Evolutionary conservation across 345 rosid species (phyloP).

Genomic region (Citrus unshiu): DNA sequence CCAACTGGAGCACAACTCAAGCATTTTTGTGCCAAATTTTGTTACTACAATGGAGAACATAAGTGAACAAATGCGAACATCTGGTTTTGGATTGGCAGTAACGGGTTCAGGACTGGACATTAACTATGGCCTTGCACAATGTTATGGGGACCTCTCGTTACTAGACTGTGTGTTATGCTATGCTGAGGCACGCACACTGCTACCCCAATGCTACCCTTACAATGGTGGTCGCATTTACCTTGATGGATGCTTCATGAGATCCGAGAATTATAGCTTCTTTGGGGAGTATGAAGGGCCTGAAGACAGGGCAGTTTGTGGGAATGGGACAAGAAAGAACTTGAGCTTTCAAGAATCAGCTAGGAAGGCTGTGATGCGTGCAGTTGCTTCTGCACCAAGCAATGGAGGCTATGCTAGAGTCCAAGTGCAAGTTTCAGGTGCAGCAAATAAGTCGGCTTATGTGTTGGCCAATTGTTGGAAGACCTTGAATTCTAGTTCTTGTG

Average conservation of each 20-base stretch:
- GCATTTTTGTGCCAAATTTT: conserved; percentile 66
- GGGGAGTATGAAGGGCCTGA: conserved; percentile 55
- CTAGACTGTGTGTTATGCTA: conserved; percentile 87
- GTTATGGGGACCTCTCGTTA: conserved; percentile 78
- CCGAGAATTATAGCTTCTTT: conserved; percentile 79
- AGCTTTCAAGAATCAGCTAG: conserved; percentile 44
- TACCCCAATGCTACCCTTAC: conserved; percentile 84
- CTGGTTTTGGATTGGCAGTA: conserved; percentile 58
- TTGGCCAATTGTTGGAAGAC: conserved; percentile 85
- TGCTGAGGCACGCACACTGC: conserved; percentile 81
- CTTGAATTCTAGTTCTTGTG: conserved; percentile 58
- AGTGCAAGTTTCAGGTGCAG: conserved; percentile 29
- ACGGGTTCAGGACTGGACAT: conserved; percentile 70
- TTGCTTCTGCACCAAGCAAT: conserved; percentile 40
- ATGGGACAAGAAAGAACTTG: conserved; percentile 36
- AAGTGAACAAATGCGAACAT: conserved; percentile 52
- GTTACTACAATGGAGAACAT: conserved; percentile 80
- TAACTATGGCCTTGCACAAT: conserved; percentile 81
- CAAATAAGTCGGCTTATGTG: conserved; percentile 55
- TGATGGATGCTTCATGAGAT: conserved; percentile 96
- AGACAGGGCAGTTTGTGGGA: conserved; percentile 66
- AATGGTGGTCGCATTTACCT: conserved; percentile 78
- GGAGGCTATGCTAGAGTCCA: conserved; percentile 46
- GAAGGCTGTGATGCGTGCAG: conserved; percentile 41
- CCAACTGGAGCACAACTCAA: conserved; percentile 55